Percentiles rank a stretch among this genome's conserved stretches.
These are phyloP conservation scores for Hypoxylon rickii DNA, from an alignment of 495 filamentous ascomycete genomes.

Conservation along the genomic window DNA sequence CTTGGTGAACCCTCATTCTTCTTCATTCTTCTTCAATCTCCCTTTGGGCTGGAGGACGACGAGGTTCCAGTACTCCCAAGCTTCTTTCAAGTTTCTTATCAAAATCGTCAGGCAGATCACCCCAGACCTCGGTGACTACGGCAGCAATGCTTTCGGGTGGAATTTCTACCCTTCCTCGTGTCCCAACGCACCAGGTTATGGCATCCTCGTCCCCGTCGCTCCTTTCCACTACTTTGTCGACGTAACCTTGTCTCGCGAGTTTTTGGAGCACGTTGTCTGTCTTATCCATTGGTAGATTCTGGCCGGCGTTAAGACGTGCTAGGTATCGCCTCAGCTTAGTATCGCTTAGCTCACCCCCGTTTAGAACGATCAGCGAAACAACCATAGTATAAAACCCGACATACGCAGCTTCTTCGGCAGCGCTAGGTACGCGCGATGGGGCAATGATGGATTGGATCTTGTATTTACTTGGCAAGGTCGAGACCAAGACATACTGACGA, in stretches of 20 bases:
- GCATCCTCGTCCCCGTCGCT: conserved; percentile 67
- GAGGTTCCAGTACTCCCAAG: conserved; percentile 50
- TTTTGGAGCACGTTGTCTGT: conserved; percentile 76
- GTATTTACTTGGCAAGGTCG: conserved; percentile 67
- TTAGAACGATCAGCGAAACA: conserved; percentile 71
- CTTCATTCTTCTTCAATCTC: conserved; percentile 36
- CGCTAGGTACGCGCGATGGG: conserved; percentile 67
- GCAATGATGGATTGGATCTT: conserved; percentile 66
- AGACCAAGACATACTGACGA: conserved; percentile 77
- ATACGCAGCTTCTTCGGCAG: conserved; percentile 73
- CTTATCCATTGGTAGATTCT: conserved; percentile 73
- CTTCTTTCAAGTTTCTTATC: conserved; percentile 58
- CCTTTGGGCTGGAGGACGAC: conserved; percentile 17
- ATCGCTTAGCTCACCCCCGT: conserved; percentile 72
- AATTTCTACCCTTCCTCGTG: conserved; percentile 86
- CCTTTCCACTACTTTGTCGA: conserved; percentile 71
- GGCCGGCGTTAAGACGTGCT: conserved; percentile 71
- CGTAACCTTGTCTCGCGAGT: conserved; percentile 81
- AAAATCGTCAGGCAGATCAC: conserved; percentile 53
- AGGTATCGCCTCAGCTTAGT: conserved; percentile 75
- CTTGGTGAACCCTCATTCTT: conserved; percentile 29
- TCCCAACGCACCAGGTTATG: conserved; percentile 77
- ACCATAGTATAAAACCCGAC: conserved; percentile 79
- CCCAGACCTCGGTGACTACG: conserved; percentile 67
- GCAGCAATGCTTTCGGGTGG: conserved; percentile 70